Evolutionary conservation across 345 rosid genomes (phyloP).

Genomic region (Gossypium australe): DNA sequence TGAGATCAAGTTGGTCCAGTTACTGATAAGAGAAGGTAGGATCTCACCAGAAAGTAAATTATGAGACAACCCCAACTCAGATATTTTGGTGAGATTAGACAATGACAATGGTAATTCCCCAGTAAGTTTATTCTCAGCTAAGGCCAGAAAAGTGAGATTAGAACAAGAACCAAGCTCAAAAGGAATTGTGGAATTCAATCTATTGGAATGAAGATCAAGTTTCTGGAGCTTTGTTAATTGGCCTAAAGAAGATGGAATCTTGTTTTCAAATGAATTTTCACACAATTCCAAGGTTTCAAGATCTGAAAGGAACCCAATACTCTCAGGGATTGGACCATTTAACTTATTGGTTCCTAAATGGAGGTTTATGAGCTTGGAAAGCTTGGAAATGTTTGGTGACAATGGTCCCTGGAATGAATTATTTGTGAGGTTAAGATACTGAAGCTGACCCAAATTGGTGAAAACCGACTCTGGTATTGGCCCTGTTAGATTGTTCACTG

Average conservation of each 20-base stretch:
- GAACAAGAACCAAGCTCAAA: slow-evolving; percentile 51
- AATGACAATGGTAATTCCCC: slow-evolving; percentile 50
- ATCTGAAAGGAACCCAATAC: slow-evolving; percentile 29
- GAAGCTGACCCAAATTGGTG: slow-evolving; percentile 30
- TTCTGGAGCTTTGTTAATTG: slow-evolving; percentile 30
- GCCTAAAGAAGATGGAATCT: slow-evolving; percentile 19
- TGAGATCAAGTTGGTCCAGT: slow-evolving; percentile 42
- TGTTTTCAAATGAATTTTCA: slow-evolving; percentile 3
- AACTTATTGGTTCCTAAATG: slow-evolving; percentile 29
- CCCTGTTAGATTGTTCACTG: slow-evolving; percentile 33
- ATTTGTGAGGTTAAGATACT: slow-evolving; percentile 32
- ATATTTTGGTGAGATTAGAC: slow-evolving; percentile 37
- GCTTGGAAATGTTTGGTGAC: slow-evolving; percentile 43
- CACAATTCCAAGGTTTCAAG: slow-evolving; percentile 12
- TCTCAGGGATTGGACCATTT: slow-evolving; percentile 37
- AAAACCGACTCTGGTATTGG: slow-evolving; percentile 35
- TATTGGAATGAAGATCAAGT: slow-evolving; percentile 39
- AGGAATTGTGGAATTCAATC: slow-evolving; percentile 48
- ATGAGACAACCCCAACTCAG: slow-evolving; percentile 29
- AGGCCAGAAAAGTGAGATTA: slow-evolving; percentile 43
- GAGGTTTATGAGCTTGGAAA: slow-evolving; percentile 44
- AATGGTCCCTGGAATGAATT: slow-evolving; percentile 42
- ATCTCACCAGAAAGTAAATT: slow-evolving; percentile 47
- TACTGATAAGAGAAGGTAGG: slow-evolving; percentile 34
- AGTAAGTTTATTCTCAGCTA: slow-evolving; percentile 42